Conservation (phyloP, 179 eudicot species). For the Carnegiea gigantea region DNA sequence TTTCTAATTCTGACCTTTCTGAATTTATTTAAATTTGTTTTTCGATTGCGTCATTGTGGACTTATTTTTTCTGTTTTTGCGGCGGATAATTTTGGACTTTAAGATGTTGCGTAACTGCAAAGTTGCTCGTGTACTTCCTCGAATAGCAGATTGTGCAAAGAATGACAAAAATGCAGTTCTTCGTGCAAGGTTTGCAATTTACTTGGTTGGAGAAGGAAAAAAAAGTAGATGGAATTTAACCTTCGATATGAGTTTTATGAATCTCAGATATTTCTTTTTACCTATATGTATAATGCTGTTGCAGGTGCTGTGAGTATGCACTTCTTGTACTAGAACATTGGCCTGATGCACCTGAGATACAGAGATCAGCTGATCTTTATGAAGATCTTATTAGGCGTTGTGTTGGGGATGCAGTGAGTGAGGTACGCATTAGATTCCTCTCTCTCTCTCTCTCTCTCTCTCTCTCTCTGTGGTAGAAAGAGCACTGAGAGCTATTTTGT, state of each 20-base stretch:
- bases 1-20: background rate
- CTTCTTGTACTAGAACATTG: constrained; percentile 85
- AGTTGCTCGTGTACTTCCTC: constrained; percentile 85
- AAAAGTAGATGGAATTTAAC: background rate
- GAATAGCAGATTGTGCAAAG: constrained; percentile 91
- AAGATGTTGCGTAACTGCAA: constrained; percentile 99
- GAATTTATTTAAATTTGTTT: background rate
- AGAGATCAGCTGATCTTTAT: constrained; percentile 93
- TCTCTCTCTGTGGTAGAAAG: background rate
- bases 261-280: background rate
- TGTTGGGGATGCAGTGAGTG: constrained; percentile 98
- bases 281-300: background rate
- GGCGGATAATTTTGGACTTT: constrained; percentile 23
- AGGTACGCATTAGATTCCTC: constrained; percentile 49
- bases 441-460: background rate
- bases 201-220: constrained; percentile 8
- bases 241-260: background rate
- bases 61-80: background rate
- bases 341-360: constrained; percentile 99
- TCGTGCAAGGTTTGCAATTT: constrained; percentile 75
- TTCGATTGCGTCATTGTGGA: constrained; percentile 15
- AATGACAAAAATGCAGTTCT: constrained; percentile 86
- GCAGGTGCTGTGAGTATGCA: constrained; percentile 98
- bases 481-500: too few species aligned
- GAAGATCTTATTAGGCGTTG: constrained; percentile 93